Evolutionary conservation across 148 eudicot genomes (phyloP), one percentile per base, ranked within the genome.

Genomic region (Gaultheria prostrata): DNA sequence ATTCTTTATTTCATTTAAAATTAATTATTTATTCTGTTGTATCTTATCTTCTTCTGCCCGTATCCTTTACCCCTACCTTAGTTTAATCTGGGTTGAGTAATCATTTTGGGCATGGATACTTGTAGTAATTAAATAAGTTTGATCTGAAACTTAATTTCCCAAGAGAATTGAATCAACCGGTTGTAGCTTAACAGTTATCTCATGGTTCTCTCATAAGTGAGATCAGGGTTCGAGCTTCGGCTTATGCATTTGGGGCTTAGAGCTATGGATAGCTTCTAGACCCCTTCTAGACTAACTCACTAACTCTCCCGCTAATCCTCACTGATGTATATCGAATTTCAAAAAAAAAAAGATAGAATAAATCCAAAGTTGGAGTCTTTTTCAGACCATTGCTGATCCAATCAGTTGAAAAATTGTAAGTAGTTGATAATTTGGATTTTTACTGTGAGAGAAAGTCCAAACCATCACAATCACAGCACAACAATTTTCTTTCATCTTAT

Each of bases 21-120:
- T 5, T 72, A 30, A 67, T 30, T 67, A 39, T 30, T 32, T 33
- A 21, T 74, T 45, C 43, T 49, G 32, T 13, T 80, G 35, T 51
- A 15, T 46, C 79, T 84, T 74, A 67, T 80, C 79, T 21, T 63
- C 43, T 63, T 76, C 26, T 74, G 73, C 54, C 4, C 21, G 30
- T 30, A 30, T 50, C 9, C 18, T 3, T 11, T 11, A 10, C 67
- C 18, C 74, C 57, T 57, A 12, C 6, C 1, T 26, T 67, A 28
- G 1, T 67, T 28, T 67, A 26, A 26, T 67, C 18, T 0, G n/a
- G 54, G 67, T 77, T 83, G 80, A 57, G 72, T 46, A 8, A 76
- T 81, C 86, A 75, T 85, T 26, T 73, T 59, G 54, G 67, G 35
- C 51, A 65, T 32, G 80, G 49, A 15, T 30, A 50, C 49, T 54